These are phyloP conservation scores for Ophiostoma tasmaniense DNA, from an alignment of 2,329 filamentous ascomycete species.

Conservation along the genomic window DNA sequence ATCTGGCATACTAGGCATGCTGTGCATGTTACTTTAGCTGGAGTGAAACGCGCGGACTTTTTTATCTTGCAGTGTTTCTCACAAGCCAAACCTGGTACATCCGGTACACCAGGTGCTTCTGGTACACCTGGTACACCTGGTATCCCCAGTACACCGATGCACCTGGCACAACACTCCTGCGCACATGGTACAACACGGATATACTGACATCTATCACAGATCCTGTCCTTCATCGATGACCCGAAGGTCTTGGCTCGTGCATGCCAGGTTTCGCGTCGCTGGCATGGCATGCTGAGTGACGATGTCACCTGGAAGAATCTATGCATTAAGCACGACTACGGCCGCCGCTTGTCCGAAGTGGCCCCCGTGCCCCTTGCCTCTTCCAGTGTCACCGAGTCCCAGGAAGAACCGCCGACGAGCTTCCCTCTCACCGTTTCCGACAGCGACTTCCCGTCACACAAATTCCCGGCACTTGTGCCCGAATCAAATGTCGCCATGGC, in stretches of 20 bases:
- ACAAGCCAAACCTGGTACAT: background rate
- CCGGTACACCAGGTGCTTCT: background rate
- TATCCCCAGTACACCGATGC: background rate
- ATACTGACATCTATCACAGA: conserved; percentile 39
- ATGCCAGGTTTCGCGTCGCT: conserved; percentile 90
- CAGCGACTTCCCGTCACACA: conserved; percentile 13
- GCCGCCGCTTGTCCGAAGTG: conserved; percentile 47
- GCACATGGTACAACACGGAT: background rate
- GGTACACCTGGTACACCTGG: background rate
- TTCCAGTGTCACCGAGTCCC: background rate
- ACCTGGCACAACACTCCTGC: background rate
- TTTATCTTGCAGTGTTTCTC: background rate
- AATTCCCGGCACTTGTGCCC: conserved; percentile 29
- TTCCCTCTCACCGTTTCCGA: conserved; percentile 28
- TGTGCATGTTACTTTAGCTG: background rate
- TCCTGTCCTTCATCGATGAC: conserved; percentile 94
- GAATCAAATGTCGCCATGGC: conserved; percentile 28
- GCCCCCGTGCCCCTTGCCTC: conserved; percentile 24
- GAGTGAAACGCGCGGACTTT: conserved; percentile 3
- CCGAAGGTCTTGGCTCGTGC: conserved; percentile 87
- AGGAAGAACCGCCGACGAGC: conserved; percentile 26
- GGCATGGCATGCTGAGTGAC: conserved; percentile 87
- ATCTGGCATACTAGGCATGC: background rate
- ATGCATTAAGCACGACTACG: conserved; percentile 92
- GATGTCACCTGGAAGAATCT: conserved; percentile 98